Evolutionary conservation across 495 filamentous ascomycete genomes (phyloP), one percentile per base, ranked within the genome.

Genomic region (Astrothelium subdiscretum): DNA sequence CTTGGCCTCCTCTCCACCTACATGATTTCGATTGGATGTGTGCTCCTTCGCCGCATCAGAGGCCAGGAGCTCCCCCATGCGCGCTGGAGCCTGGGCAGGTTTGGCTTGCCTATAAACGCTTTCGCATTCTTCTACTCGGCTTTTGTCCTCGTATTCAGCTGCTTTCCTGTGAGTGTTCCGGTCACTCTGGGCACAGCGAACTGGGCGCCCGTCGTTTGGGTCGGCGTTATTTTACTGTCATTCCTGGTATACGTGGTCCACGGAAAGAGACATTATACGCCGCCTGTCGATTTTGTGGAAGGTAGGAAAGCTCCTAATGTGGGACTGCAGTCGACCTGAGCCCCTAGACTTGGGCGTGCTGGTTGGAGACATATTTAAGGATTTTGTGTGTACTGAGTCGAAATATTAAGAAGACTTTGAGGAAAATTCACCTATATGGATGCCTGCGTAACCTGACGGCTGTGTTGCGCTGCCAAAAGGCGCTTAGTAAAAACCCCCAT

Each of bases 21-120:
- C 64, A 67, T 72, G 26, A 65, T 77, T 42, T 68, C 67, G 20
- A 75, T 77, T 57, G 65, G 66, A 29, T 75, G 73, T 54, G 62
- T 77, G 6, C 42, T 72, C 18, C 48, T 63, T 32, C 69, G 67
- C 42, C 70, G 75, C 22, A 22, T 71, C 31, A 62, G 44, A 5
- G 57, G 65, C 13, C 63, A 74, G 62, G 65, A 69, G 10, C 64
- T 77, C 13, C 73, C 67, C 2, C 67, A 59, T 3, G 66, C 68
- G 4, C 68, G 73, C 0, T 76, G 71, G 71, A 64, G 61, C 32
- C 61, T 75, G 13, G 74, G 75, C 2, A 60, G 67, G 3, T 68
- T n/a, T 2, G 74, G 74, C 31, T 38, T 70, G 1, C 32, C 61
- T 3, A 66, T 77, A 63, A 77, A 77, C 57, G 65, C 66, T 32